Evolutionary conservation across 1,284 basidiomycete genomes (phyloP), one percentile per base, ranked within the genome.

Genomic region (Leucoagaricus sp.): DNA sequence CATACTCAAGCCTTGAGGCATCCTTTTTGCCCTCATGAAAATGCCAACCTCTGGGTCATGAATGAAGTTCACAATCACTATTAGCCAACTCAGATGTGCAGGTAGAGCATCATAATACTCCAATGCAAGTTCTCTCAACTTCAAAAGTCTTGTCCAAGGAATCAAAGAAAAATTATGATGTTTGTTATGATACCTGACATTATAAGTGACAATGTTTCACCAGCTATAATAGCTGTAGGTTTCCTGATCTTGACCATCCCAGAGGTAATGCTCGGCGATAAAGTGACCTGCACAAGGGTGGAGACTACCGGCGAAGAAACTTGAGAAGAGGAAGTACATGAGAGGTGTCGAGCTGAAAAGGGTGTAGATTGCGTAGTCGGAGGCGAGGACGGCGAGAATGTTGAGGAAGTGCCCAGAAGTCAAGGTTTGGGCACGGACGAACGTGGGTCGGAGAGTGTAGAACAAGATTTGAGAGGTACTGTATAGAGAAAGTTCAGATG

Each of bases 151-250:
- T 8, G 94, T 98, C 96, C 96, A 99, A 0, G 97, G 84, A 1
- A 99, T 78, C 2, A 93, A 94, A 7, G 96, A 96, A 74, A 99
- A 99, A 74, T 99, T 96, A 75, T 99, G 96, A 73, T 99, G 96
- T 70, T 99, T 96, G 74, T 98, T 98, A 72, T 98, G 96, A 70
- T 98, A 98, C 44, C 96, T 96, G 57, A 98, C 96, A 64, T 99
- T 99, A 74, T 98, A 99, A n/a, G 93, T 91, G 13, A 99, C 75
- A 4, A 89, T 64, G 72, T 99, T 99, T 58, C 98, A 79, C 50
- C 86, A 85, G 0, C 97, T 97, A 65, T 99, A 98, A 72, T 99
- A 99, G 57, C 89, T 93, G 74, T 95, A 98, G 0, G 97, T 99
- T 75, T 99, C 97, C 71, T 98, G 96, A 38, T 82, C 76, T 53